phyloP scores from a whole-genome alignment of 139 green algal genomes.

The Yamagishiella unicocca region DNA sequence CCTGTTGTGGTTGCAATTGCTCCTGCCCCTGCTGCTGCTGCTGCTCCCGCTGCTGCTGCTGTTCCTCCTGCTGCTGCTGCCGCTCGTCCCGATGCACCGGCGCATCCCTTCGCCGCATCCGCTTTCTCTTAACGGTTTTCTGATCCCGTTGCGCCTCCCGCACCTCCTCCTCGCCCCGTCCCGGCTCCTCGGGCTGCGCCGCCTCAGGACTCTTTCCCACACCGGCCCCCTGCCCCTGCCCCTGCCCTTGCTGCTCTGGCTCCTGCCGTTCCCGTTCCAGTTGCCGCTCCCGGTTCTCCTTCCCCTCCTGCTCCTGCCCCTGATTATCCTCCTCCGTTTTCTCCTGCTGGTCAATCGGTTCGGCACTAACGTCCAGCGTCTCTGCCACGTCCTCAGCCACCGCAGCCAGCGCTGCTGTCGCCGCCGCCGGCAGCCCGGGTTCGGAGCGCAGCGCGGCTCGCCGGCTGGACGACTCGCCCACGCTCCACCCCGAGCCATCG shows the following conservation, averaged over 20 bases:
- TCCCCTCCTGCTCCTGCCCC: not conserved
- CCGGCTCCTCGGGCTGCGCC: too few relatives aligned
- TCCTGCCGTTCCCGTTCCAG: not conserved
- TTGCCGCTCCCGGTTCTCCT: not conserved
- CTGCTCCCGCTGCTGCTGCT: not conserved
- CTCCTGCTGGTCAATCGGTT: not conserved
- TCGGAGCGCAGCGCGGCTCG: not conserved
- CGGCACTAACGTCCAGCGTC: too few relatives aligned
- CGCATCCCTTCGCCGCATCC: too few relatives aligned
- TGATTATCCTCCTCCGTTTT: not conserved
- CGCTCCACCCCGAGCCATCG: not conserved
- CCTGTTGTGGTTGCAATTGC: not conserved
- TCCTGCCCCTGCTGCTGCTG: not conserved
- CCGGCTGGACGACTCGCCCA: not conserved
- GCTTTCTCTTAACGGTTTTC: too few relatives aligned
- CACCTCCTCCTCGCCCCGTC: too few relatives aligned
- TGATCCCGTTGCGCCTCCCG: too few relatives aligned
- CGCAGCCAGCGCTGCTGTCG: not conserved
- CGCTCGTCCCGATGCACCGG: too few relatives aligned
- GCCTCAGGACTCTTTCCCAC: too few relatives aligned
- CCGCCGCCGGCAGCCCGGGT: not conserved
- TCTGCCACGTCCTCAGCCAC: too few relatives aligned
- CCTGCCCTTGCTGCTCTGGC: not conserved
- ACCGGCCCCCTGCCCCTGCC: too few relatives aligned
- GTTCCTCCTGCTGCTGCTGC: not conserved